Evolutionary conservation across 2,329 filamentous ascomycete species (phyloP).

Genomic region (Beauveria sp.): DNA sequence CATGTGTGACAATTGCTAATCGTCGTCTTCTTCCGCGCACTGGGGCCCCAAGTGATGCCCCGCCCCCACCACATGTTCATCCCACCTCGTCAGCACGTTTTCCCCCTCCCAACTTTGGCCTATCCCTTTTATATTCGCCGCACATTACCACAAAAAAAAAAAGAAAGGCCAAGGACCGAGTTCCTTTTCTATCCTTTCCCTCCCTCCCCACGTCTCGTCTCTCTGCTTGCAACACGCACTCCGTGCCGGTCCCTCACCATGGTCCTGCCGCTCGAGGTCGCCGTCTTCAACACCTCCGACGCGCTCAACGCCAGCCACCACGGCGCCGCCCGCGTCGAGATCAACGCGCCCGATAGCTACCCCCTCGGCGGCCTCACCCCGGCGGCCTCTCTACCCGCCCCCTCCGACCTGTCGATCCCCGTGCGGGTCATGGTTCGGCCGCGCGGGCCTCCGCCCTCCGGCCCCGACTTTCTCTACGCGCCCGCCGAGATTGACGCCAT

Average conservation of each 20-base stretch:
- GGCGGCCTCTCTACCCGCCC: conserved; percentile 24
- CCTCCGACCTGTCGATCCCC: conserved; percentile 24
- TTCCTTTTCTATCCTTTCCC: too few species aligned
- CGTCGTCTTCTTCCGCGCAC: too few species aligned
- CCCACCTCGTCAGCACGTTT: too few species aligned
- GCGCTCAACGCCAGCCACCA: conserved; percentile 31
- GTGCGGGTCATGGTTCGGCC: conserved; percentile 51
- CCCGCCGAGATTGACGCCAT: conserved; percentile 37
- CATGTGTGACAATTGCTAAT: too few species aligned
- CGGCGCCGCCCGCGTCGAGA: conserved; percentile 45
- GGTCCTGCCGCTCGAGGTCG: conserved; percentile 38
- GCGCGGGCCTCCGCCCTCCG: conserved; percentile 19
- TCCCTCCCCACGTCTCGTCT: not conserved
- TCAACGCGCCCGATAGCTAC: conserved; percentile 47
- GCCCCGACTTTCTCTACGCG: conserved; percentile 42
- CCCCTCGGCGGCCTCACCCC: conserved; percentile 45
- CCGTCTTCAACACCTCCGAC: conserved; percentile 41
- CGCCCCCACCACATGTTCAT: too few species aligned
- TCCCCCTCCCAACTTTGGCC: not conserved
- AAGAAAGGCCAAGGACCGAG: not conserved
- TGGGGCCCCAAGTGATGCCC: too few species aligned
- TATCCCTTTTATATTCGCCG: not conserved
- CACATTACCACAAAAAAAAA: not conserved
- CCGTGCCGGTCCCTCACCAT: not conserved
- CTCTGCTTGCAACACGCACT: not conserved